These are phyloP conservation scores for Hyphodiscus sp. DNA, from an alignment of 2,329 filamentous ascomycete genomes.

Conservation along the genomic window DNA sequence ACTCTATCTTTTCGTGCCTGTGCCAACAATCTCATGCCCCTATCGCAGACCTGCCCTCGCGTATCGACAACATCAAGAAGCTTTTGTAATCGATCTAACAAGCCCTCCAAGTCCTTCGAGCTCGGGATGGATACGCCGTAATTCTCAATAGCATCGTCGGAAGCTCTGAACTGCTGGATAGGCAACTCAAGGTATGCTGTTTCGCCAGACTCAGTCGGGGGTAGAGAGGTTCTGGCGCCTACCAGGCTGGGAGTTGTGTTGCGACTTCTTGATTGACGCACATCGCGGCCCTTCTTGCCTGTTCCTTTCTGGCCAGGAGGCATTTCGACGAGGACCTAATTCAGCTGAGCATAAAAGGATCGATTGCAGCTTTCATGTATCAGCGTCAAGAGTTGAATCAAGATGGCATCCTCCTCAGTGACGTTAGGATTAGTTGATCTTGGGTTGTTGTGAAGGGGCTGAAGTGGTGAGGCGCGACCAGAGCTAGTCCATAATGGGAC, in stretches of 20 bases:
- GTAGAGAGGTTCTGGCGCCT: conserved; percentile 30
- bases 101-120: conserved; percentile 56
- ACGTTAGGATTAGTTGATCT: too few relatives aligned
- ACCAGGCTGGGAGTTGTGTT: conserved; percentile 65
- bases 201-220: conserved; percentile 43
- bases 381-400: neutral
- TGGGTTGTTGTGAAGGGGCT: too few relatives aligned
- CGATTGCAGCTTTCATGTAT: neutral
- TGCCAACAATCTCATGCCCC: conserved; percentile 65
- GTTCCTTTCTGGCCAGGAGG: conserved; percentile 57
- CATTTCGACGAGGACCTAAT: conserved; percentile 35
- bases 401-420: too few relatives aligned
- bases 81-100: conserved; percentile 56
- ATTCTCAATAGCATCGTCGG: conserved; percentile 66
- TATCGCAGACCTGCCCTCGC: conserved; percentile 62
- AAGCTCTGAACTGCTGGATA: conserved; percentile 51
- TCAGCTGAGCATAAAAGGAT: neutral
- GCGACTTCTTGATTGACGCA: conserved; percentile 62
- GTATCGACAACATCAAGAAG: conserved; percentile 62
- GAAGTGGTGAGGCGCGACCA: too few relatives aligned
- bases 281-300: conserved; percentile 58
- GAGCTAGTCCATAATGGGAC: too few relatives aligned
- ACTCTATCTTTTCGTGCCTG: conserved; percentile 56
- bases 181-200: conserved; percentile 62
- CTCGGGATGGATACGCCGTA: conserved; percentile 53